Base-by-base conservation (phyloP, 305 asterid genomes). In the Nicotiana rustica region DNA sequence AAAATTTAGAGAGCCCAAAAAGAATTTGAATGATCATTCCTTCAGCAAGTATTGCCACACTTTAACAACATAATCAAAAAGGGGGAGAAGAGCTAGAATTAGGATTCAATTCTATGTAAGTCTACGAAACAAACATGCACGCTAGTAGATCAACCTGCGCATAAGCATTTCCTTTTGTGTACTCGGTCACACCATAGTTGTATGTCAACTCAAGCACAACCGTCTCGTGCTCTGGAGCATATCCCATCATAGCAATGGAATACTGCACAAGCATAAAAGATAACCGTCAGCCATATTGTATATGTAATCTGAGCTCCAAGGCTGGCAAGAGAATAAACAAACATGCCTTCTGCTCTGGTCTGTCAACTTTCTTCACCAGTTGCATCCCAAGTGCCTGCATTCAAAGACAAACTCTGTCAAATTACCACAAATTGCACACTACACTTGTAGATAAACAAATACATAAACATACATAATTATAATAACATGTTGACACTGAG, bases 101-200 rank as follows among this genome's bases (percentile, higher is more conserved):
- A 70, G 19, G 78, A 14, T 10, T 52, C 59, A 52, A 52, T 52
- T 52, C 17, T 52, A 13, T 5, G 79, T 2, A 18, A 61, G 33
- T 18, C 5, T 29, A 61, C 0, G 66, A 61, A 61, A 18, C 14
- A 41, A 47, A 44, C 25, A 25, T 79, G 41, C 78, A 61, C 6
- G 73, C 18, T 61, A 66, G 19, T 81, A 67, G 81, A 77, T 83
- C 68, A 79, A 96, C 99, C 99, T 96, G 99, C 66, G 99, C 99
- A 82, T 94, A 96, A 21, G 97, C 99, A 89, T 91, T 96, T 85
- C 99, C 98, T 88, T 96, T 94, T 86, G 95, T 92, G 77, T 96
- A 96, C 82, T 96, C 99, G 78, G 97, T 86, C 79, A 94, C 98
- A 67, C 98, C 99, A 82, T 96, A 94, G 81, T 96, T 96, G 91